phyloP scores from a whole-genome alignment of 768 basidiomycete species.

The Lactarius hengduanensis region DNA sequence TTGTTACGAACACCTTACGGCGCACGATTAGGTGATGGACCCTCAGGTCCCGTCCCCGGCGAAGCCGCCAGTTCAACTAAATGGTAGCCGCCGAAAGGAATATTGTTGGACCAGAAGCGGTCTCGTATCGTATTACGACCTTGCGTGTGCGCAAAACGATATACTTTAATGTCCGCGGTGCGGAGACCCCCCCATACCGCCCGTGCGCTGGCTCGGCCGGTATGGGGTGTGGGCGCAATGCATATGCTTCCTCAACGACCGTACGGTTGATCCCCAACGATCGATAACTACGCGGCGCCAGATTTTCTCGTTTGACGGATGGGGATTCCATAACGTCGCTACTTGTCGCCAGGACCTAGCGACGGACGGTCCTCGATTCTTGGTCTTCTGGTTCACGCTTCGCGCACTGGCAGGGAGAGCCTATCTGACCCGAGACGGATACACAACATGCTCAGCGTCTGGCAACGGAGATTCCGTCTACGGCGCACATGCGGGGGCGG shows the following conservation, averaged over 20 bases:
- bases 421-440: background rate
- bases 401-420: background rate
- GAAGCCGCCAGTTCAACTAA: background rate
- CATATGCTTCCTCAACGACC: background rate
- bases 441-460: background rate
- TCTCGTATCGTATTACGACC: background rate
- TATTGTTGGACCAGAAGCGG: background rate
- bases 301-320: background rate
- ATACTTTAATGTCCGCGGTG: background rate
- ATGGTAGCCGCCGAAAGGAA: background rate
- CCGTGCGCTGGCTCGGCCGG: background rate
- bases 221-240: background rate
- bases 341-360: background rate
- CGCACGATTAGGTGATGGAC: background rate
- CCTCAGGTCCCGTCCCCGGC: background rate
- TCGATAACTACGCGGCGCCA: background rate
- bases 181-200: background rate
- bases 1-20: background rate
- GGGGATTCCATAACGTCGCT: background rate
- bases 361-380: background rate
- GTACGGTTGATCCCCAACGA: slow-evolving; percentile 1
- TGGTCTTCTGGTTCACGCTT: background rate
- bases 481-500: background rate
- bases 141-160: background rate
- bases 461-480: background rate